These are phyloP conservation scores for Zizania palustris DNA, from an alignment of 202 grass and related monocot species.

Conservation along the genomic window DNA sequence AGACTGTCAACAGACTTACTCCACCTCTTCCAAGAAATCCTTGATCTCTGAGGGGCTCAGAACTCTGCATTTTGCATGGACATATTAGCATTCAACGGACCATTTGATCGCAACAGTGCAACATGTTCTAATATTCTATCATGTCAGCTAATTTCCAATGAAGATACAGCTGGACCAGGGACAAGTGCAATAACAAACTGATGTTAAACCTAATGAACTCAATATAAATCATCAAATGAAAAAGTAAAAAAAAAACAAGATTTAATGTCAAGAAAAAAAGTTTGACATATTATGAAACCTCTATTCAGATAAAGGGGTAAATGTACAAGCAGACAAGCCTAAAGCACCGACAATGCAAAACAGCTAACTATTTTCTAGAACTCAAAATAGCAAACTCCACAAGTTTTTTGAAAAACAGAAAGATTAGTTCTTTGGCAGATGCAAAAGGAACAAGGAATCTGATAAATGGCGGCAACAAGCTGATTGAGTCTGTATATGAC, in stretches of 20 bases:
- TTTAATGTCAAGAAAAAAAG: not conserved
- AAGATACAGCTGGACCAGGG: not conserved
- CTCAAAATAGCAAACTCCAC: not conserved
- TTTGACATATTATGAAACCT: constrained; percentile 3
- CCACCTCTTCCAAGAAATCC: constrained; percentile 62
- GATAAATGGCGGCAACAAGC: not conserved
- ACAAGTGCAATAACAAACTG: not conserved
- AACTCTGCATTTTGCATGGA: constrained; percentile 44
- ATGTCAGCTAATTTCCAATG: not conserved
- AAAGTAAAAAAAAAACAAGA: not conserved
- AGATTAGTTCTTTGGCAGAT: not conserved
- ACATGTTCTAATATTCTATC: not conserved
- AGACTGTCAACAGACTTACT: constrained; percentile 29
- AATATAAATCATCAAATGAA: not conserved
- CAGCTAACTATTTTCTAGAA: not conserved
- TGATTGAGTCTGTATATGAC: constrained; percentile 13
- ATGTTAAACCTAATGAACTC: not conserved
- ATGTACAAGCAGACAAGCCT: not conserved
- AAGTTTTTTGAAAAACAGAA: not conserved
- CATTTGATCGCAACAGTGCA: not conserved
- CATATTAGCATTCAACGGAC: not conserved
- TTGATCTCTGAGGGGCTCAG: constrained; percentile 57
- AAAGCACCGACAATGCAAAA: not conserved
- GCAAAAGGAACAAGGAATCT: not conserved
- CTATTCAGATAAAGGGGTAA: not conserved